A percentile compares a stretch with the other conserved stretches of the same genome.
These are phyloP conservation scores for Penicillium sp. DNA, from an alignment of 2,329 filamentous ascomycete genomes.

Conservation along the genomic window DNA sequence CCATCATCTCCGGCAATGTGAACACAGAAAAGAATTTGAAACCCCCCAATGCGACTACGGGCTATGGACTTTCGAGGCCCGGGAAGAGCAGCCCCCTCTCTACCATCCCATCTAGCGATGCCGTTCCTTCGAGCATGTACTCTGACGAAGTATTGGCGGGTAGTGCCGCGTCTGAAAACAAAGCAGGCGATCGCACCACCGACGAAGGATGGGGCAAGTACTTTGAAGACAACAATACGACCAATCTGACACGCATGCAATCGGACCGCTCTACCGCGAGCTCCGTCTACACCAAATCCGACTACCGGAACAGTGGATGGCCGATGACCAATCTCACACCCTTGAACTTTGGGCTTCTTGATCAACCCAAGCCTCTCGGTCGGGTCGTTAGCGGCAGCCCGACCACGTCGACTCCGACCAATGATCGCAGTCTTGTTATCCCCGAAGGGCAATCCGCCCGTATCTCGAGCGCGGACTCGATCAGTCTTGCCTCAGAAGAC, in stretches of 20 bases:
- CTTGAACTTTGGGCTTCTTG: constrained; percentile 35
- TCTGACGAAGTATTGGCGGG: constrained; percentile 19
- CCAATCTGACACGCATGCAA: constrained; percentile 22
- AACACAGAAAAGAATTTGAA: constrained; percentile 31
- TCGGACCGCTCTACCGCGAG: constrained; percentile 24
- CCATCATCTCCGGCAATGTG: constrained; percentile 38
- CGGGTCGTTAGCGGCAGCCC: constrained; percentile 40
- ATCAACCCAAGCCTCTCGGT: constrained; percentile 37
- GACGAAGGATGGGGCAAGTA: constrained; percentile 48
- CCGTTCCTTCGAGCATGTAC: constrained; percentile 20
- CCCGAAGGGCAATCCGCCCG: constrained; percentile 40
- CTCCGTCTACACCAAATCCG: constrained; percentile 30
- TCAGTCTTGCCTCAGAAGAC: constrained; percentile 36
- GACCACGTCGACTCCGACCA: constrained; percentile 34
- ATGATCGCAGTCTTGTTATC: constrained; percentile 29
- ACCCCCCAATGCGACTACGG: constrained; percentile 16
- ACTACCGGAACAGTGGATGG: constrained; percentile 39
- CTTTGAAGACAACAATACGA: constrained; percentile 38
- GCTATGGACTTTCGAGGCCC: constrained; percentile 18
- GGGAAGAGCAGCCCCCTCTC: constrained; percentile 25
- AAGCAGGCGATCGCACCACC: constrained; percentile 38
- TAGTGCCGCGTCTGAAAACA: constrained; percentile 12
- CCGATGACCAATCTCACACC: constrained; percentile 35
- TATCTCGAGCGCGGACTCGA: constrained; percentile 41
- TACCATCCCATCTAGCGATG: constrained; percentile 28